Evolutionary conservation across 176 grass and related monocot genomes (phyloP), one percentile per base, ranked within the genome.

Genomic region (Lolium perenne): DNA sequence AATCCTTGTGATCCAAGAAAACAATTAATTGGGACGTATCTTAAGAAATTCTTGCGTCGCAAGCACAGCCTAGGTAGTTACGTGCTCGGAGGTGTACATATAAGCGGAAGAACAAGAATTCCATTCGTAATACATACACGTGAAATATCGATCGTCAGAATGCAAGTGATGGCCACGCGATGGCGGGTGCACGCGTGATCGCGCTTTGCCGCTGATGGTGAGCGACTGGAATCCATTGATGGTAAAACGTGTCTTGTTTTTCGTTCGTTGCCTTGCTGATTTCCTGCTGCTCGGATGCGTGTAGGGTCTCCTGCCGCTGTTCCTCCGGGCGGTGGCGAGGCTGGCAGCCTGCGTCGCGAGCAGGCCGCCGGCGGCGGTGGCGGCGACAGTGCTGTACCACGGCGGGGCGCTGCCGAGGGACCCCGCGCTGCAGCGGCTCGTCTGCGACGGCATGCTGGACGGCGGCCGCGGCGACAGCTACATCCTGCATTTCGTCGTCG

Each of bases 321-420:
- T 98, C 25, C 79, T 94, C 51, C 87, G 84, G 57, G 81, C 69
- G 9, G 86, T 88, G 0, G 77, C 87, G 62, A 73, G 91, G 91
- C 61, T 95, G 67, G 84, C 55, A 23, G 82, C 77, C 1, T 91
- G 88, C 79, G 40, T 98, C 82, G 88, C 53, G 67, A 74, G 41
- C 9, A 69, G 93, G 49, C 90, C 79, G 64, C 60, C 64, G 29
- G 29, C 86, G 61, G 76, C 70, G 46, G 78, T 93, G 49, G 84
- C 82, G 77, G 88, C 95, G 67, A 98, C 93, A 12, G 86, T 95
- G 38, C 80, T 98, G 41, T 95, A 86, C 81, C 87, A 94, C 71
- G 80, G 93, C 74, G 87, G 89, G 3, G 93, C 84, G 57, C 91
- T 98, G 43, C 95, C 95, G 74, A 85, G 91, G 71, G 90, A 89